Evolutionary conservation across 2,329 filamentous ascomycete species (phyloP).

Genomic region (Ophiostoma angusticollis): DNA sequence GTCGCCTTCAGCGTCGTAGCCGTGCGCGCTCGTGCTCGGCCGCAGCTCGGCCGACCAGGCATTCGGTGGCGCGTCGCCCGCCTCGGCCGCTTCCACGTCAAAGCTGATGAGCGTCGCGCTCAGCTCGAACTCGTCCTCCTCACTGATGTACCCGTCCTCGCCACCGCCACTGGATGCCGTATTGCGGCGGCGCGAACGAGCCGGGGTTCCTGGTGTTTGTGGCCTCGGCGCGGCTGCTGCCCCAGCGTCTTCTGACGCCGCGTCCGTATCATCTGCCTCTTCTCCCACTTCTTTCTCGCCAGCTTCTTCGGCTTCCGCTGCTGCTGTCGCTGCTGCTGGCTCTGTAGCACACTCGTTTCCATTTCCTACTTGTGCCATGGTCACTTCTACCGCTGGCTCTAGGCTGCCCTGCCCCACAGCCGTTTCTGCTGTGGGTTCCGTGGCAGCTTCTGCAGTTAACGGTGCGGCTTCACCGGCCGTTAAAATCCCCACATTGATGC

Average conservation of each 20-base stretch:
- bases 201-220: no score
- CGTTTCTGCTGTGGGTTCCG: no score
- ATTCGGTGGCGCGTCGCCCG: constrained; percentile 36
- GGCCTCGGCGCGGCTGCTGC: no score
- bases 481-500: no score
- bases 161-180: constrained; percentile 26
- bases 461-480: no score
- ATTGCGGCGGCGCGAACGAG: constrained; percentile 23
- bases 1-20: background rate
- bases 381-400: background rate
- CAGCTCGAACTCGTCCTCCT: constrained; percentile 38
- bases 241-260: no score
- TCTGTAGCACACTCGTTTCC: no score
- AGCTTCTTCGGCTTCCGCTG: background rate
- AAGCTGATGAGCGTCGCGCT: constrained; percentile 48
- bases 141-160: constrained; percentile 42
- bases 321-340: background rate
- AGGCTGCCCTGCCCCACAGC: no score
- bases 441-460: no score
- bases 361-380: background rate
- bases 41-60: constrained; percentile 47
- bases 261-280: no score
- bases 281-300: background rate
- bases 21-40: constrained; percentile 25
- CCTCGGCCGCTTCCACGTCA: constrained; percentile 45